Conservation (phyloP, 306 rosid species). For the Citrullus mucosospermus region DNA sequence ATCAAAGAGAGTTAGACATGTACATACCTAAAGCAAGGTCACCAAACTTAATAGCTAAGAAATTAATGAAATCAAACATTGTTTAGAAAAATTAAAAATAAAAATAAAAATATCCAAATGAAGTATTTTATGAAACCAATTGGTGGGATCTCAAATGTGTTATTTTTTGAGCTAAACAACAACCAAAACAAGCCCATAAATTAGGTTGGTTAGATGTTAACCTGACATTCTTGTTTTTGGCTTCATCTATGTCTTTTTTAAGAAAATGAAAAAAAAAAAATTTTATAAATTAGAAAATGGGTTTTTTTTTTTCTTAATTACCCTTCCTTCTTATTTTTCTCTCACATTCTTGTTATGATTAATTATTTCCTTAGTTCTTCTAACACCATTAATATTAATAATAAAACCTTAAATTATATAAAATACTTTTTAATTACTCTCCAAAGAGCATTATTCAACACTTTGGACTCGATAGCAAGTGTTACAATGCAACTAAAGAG, state of each 20-base stretch:
- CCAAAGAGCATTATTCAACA: too few relatives aligned
- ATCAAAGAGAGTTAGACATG: neutral
- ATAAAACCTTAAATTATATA: too few relatives aligned
- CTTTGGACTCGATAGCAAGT: too few relatives aligned
- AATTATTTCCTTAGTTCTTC: neutral
- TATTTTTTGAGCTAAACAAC: conserved; percentile 11
- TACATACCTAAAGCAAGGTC: neutral
- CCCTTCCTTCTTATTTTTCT: neutral
- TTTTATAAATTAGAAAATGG: neutral
- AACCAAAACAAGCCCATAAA: conserved; percentile 6
- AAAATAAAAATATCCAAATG: neutral
- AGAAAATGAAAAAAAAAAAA: too few relatives aligned
- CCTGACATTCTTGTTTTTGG: conserved; percentile 13
- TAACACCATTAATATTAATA: neutral
- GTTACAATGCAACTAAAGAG: too few relatives aligned
- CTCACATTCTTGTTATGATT: neutral
- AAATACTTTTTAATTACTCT: too few relatives aligned
- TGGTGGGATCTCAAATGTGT: conserved; percentile 28
- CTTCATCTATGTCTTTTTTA: neutral
- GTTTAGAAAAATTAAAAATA: neutral
- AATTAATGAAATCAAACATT: neutral
- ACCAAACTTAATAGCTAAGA: conserved; percentile 4
- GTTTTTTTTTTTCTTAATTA: neutral
- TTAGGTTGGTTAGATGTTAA: conserved; percentile 12
- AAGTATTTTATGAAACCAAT: conserved; percentile 1